Conservation (phyloP, 106 monocot species). For the Platanthera zijinensis region DNA sequence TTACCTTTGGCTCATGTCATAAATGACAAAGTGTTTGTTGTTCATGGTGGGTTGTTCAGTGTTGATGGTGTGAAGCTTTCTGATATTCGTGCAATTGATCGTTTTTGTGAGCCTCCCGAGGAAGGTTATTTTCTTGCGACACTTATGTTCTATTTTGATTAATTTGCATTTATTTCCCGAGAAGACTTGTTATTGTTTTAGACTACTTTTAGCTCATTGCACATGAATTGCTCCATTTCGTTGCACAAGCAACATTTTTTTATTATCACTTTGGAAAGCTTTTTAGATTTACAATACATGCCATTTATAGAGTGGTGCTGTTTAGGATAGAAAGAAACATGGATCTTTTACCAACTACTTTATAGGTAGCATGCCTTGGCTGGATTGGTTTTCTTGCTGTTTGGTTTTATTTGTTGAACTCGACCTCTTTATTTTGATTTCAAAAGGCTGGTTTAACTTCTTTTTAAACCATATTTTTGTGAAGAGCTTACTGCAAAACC, state of each 20-base stretch:
- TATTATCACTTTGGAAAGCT: neutral
- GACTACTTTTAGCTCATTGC: neutral
- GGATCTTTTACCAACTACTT: neutral
- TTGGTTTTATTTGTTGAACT: neutral
- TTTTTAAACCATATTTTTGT: slow-evolving; percentile 1
- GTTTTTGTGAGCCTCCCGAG: slow-evolving; percentile 95
- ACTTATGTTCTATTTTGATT: neutral
- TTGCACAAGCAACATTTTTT: neutral
- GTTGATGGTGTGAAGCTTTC: slow-evolving; percentile 96
- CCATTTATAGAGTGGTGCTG: neutral
- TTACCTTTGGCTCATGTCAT: slow-evolving; percentile 93
- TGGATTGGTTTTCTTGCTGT: neutral
- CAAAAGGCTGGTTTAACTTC: neutral
- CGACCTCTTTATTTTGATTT: neutral
- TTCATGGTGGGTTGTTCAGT: slow-evolving; percentile 96
- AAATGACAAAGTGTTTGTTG: slow-evolving; percentile 86
- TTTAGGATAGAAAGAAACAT: neutral
- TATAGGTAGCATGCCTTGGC: neutral
- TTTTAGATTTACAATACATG: neutral
- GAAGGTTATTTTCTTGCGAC: slow-evolving; percentile 56
- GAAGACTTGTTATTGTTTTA: no score
- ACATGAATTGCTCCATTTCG: neutral
- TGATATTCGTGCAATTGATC: slow-evolving; percentile 81
- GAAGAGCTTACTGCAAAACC: neutral
- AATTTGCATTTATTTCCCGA: neutral